Base-by-base conservation (phyloP, 441 rosid genomes). In the Adansonia rubrostipa region DNA sequence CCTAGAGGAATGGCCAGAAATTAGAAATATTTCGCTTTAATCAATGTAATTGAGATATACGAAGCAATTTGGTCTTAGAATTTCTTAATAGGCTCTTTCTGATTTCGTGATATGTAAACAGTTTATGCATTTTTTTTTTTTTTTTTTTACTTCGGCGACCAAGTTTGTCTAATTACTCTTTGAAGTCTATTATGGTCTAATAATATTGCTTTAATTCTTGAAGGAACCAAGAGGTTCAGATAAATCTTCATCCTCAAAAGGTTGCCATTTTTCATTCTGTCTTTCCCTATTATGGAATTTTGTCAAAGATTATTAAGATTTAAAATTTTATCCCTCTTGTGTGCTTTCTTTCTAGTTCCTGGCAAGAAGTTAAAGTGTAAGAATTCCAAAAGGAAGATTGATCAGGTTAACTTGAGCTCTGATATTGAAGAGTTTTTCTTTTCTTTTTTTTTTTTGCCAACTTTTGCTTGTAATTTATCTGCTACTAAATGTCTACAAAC, bases 171-270 rank as follows among this genome's bases (percentile, higher is more conserved):
- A 65, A 28, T 73, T 44, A 48, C 67, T 51, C 20, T 9, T 13
- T 33, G 56, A 45, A 15, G 6, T 6, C 33, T 3, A 61, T 50
- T 54, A 40, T 33, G 62, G 63, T 71, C 82, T 83, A 19, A 81
- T 77, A 72, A 22, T 73, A 73, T 67, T 77, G 28, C 78, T 74
- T 47, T 75, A 47, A 65, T 85, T 78, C 73, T 88, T 87, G 88
- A 84, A 73, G 75, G 81, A 33, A 70, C 82, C 82, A 54, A 82
- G 74, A 72, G 80, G 62, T 79, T 80, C 73, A 65, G 79, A 83
- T 72, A 88, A 78, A 80, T 79, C 87, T 57, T 75, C 80, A 66
- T 76, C 85, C 60, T 66, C 80, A 40, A 84, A 83, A 87, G 94
- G 94, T 90, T 79, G 62, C 44, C 79, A 9, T 44, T 66, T 57